Conservation (phyloP, 345 rosid genomes). For the Firmiana major region DNA sequence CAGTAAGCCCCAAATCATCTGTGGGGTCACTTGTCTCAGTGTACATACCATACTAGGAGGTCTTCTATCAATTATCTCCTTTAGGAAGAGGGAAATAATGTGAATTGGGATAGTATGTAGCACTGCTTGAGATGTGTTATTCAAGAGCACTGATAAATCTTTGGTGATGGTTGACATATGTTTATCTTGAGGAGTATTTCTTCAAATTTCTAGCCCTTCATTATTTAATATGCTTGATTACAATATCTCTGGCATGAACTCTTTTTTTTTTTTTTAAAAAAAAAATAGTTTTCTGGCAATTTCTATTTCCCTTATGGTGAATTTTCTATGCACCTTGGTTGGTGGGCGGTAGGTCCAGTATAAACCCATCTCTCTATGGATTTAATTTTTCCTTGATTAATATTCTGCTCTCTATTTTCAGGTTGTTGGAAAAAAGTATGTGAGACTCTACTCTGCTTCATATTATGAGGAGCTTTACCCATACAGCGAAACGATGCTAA, state of each 20-base stretch:
- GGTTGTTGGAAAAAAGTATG: slow-evolving; percentile 93
- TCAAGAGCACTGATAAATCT: background rate
- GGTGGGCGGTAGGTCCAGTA: background rate
- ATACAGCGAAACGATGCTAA: slow-evolving; percentile 75
- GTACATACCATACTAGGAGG: background rate
- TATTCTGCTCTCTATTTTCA: slow-evolving; percentile 26
- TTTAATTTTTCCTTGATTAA: slow-evolving; percentile 12
- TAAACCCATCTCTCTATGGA: background rate
- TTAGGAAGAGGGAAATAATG: background rate
- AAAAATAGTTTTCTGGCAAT: background rate
- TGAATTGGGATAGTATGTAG: background rate
- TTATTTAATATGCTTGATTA: background rate
- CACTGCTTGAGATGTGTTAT: background rate
- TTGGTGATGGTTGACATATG: background rate
- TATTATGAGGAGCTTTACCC: slow-evolving; percentile 78
- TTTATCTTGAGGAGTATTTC: background rate
- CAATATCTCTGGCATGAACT: background rate
- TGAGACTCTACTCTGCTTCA: slow-evolving; percentile 77
- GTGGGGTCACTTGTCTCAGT: background rate
- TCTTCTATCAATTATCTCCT: background rate
- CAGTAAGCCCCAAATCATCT: background rate
- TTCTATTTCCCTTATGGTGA: background rate
- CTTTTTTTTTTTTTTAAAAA: background rate
- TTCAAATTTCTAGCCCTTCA: background rate
- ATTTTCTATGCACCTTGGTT: background rate